Conservation (phyloP, 2,329 filamentous ascomycete genomes). For the Aspergillus felis region DNA sequence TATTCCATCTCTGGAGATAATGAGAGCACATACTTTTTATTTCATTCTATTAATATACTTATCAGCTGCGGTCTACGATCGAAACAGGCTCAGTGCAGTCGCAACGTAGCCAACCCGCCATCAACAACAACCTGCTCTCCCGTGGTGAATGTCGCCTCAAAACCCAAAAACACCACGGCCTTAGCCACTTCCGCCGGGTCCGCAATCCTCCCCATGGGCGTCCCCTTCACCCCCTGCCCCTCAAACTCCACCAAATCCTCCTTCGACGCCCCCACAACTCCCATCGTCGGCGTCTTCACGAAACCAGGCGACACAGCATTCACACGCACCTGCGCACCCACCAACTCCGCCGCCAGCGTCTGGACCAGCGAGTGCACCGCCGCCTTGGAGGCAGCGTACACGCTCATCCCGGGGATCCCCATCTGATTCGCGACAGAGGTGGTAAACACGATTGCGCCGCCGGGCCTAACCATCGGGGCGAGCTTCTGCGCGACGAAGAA, state of each 20-base stretch:
- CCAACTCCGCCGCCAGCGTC: slow-evolving; percentile 8
- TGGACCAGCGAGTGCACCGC: slow-evolving; percentile 8
- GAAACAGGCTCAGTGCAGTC: neutral
- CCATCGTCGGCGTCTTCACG: slow-evolving; percentile 10
- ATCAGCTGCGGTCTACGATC: neutral
- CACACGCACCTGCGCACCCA: slow-evolving; percentile 1
- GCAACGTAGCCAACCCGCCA: slow-evolving; percentile 4
- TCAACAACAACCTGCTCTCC: slow-evolving; percentile 6
- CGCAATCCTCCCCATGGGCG: slow-evolving; percentile 5
- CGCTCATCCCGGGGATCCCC: slow-evolving; percentile 6
- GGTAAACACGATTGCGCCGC: slow-evolving; percentile 11
- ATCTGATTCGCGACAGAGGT: slow-evolving; percentile 5
- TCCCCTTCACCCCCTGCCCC: slow-evolving; percentile 2
- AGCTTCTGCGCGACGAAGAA: slow-evolving; percentile 9
- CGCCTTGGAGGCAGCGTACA: slow-evolving; percentile 7
- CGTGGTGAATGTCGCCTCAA: slow-evolving; percentile 11
- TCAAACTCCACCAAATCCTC: slow-evolving; percentile 8
- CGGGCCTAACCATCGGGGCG: slow-evolving; percentile 1
- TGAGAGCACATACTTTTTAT: no score
- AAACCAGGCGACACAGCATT: slow-evolving; percentile 10
- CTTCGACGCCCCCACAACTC: slow-evolving; percentile 1
- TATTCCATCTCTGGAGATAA: no score
- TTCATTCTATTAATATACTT: no score
- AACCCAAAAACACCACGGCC: slow-evolving; percentile 5
- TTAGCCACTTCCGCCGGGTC: slow-evolving; percentile 4